Base-by-base conservation (phyloP, 2,329 filamentous ascomycete genomes). In the Pseudogymnoascus sp. region DNA sequence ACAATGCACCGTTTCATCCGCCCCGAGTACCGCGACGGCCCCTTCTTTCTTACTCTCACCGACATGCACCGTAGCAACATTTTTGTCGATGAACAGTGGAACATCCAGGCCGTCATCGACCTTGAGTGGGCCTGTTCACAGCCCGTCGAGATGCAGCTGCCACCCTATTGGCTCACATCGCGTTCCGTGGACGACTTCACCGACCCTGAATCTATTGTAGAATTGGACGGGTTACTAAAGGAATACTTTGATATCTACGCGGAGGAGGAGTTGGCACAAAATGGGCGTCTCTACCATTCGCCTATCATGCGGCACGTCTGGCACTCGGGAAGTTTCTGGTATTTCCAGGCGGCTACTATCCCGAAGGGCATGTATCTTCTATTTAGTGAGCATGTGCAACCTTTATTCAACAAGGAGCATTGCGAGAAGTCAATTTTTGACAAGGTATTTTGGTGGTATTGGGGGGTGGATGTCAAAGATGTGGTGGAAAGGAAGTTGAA, bases 11-110 rank as follows among this genome's bases (percentile, higher is more conserved):
- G 40, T 35, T 63, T 64, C 26, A 58, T 64, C 26, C 61, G 58
- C 37, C 15, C 24, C 35, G 33, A 63, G 17, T 61, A 57, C 58
- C 59, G 58, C 47, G 39, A 65, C 60, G 67, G 70, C 0, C 70
- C 69, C 36, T 72, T 70, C 7, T 39, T 39, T 7, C 35, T 21
- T 68, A 35, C 64, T 69, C 60, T 73, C 17, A 70, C 68, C 9
- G 68, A 74, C 60, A 62, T 73, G 11, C 66, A 73, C 57, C 62
- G 58, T 17, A 69, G 70, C 40, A 74, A 74, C 44, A 69, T 75
- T 29, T 66, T 74, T 24, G 69, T 74, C 6, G 70, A 74, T 60
- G 60, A 73, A 1, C 44, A 72, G 7, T 74, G 71, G 72, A 70
- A 74, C 47, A 61, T 74, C 29, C 68, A 63, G 6, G 61, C 63